phyloP scores from a whole-genome alignment of 805 yeast species.

The Crinitomyces ghanaensis region DNA sequence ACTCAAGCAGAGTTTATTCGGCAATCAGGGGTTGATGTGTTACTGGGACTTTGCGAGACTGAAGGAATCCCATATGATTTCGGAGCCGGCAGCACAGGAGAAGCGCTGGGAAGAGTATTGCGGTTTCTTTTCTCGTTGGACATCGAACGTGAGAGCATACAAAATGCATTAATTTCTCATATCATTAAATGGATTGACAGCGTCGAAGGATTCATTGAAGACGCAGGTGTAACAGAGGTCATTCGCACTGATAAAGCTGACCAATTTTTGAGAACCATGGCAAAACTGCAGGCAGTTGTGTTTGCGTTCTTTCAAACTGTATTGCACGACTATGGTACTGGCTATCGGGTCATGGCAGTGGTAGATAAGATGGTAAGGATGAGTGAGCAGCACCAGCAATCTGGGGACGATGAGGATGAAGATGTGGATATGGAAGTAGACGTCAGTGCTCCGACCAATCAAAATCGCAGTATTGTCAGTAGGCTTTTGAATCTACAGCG shows the following conservation, averaged over 20 bases:
- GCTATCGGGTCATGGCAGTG: slow-evolving; percentile 15
- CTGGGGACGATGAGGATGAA: no score
- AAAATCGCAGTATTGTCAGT: slow-evolving; percentile 14
- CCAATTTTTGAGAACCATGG: slow-evolving; percentile 7
- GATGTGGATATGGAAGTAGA: no score
- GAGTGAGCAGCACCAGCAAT: slow-evolving; percentile 7
- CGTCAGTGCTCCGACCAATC: no score
- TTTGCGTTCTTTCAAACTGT: slow-evolving; percentile 16
- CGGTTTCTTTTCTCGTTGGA: slow-evolving; percentile 17
- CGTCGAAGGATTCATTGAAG: slow-evolving; percentile 5
- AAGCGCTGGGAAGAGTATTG: slow-evolving; percentile 12
- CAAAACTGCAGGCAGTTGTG: slow-evolving; percentile 10
- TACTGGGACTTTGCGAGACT: slow-evolving; percentile 17
- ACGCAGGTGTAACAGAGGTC: slow-evolving; percentile 1
- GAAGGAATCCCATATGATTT: slow-evolving; percentile 24
- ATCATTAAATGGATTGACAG: slow-evolving; percentile 1
- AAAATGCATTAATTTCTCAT: slow-evolving; percentile 9
- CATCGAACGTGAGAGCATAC: slow-evolving; percentile 14
- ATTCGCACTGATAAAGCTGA: slow-evolving; percentile 6
- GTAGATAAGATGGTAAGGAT: slow-evolving; percentile 9
- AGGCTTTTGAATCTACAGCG: slow-evolving; percentile 19
- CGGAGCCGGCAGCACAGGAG: slow-evolving; percentile 17
- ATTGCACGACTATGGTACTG: slow-evolving; percentile 17
- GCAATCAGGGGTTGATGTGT: slow-evolving; percentile 15
- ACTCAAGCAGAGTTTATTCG: slow-evolving; percentile 21